Base-by-base conservation (phyloP, 2,329 filamentous ascomycete genomes). In the Aureobasidium sp. region DNA sequence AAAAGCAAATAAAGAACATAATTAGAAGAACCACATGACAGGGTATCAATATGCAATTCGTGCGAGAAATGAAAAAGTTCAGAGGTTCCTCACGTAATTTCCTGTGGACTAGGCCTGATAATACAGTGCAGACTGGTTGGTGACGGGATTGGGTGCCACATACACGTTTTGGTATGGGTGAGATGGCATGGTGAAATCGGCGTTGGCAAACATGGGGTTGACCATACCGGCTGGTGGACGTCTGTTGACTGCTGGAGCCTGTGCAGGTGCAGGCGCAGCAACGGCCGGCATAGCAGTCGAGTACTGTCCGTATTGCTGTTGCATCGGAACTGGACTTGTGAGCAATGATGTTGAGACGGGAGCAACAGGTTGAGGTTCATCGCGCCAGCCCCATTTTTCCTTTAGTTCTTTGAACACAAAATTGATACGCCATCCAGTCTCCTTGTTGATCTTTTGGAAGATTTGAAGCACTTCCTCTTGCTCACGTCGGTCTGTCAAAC, bases 151-250 rank as follows among this genome's bases (percentile, higher is more conserved):
- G 1, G 87, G 86, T 30, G 86, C 84, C 57, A 89, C 83, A 62
- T 91, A 94, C 69, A 84, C 84, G 47, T 83, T 82, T 64, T 88
- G 84, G 63, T 93, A 94, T 1, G 89, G 88, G 68, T 90, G 87
- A 58, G 88, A 84, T 3, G 86, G 84, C 60, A 85, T 74, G 21
- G 77, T 84, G 66, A 93, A 93, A 64, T 93, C 86, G 1, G 86
- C 87, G 21, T 76, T 76, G 21, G 79, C 81, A 59, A 84, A 77
- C 34, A 91, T 69, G 1, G 88, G 88, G 62, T 91, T 91, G 5
- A 84, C 70, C 35, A 82, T 79, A 6, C 77, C 79, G 2, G 67
- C 66, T 11, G 73, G 73, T 16, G 72, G 68, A 39, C 65, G 62
- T 40, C 40, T 16, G 8, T 40, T n/a, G 3, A 44, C 35, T 17